Evolutionary conservation across 305 asterid genomes (phyloP), one percentile per base, ranked within the genome.

Genomic region (Fraxinus ornus): DNA sequence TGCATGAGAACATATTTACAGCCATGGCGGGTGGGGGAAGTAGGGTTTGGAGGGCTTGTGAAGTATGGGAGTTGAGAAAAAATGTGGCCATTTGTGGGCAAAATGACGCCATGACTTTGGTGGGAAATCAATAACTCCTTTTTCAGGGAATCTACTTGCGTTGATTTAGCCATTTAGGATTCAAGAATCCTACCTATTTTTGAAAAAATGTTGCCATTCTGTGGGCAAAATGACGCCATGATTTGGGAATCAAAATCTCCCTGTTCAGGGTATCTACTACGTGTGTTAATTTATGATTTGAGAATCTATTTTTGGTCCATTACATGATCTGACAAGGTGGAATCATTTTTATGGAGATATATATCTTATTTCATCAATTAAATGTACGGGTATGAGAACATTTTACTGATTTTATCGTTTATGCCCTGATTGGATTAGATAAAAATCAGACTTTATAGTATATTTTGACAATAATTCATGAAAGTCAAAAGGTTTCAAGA

Each of bases 61-160:
- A 37, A 55, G 33, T 24, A 30, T 7, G 15, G 60, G 8, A 75
- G 30, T 71, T 5, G 80, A 24, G 79, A 64, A 7, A 76, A 75
- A 79, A 83, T 85, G 88, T 76, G 26, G 86, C 60, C 82, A 85
- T 2, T 10, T 41, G 75, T 76, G 52, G 52, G 79, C 62, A 82
- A 10, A 33, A 41, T 79, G 82, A 79, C 79, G 88, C 79, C 86
- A 82, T 85, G 44, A 32, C 32, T 64, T 39, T 2, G 72, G 68
- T 13, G 30, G 73, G 79, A 64, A 57, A 78, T 81, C 49, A 30
- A 6, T 10, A 9, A 24, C 6, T 24, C 30, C n/a, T 24, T 64
- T 62, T 22, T 21, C 7, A 0, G 35, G 35, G 17, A 22, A 64
- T 64, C 72, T 24, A 8, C 35, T 7, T 22, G 0, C 13, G 1